Conservation (phyloP, 441 rosid genomes). For the Pelargonium fulgidum region DNA sequence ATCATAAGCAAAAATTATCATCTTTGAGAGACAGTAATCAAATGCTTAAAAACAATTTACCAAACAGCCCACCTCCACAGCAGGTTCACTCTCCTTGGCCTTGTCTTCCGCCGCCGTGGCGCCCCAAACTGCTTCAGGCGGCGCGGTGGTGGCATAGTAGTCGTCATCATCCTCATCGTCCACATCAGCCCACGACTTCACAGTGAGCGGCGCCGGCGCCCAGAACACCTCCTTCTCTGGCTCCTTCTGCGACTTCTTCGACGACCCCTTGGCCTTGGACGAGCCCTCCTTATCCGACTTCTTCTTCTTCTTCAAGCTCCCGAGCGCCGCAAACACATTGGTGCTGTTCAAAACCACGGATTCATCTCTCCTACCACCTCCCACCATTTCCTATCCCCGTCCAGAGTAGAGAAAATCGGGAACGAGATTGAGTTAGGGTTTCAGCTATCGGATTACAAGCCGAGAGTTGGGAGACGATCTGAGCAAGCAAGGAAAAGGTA, state of each 20-base stretch:
- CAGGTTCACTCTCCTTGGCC: neutral
- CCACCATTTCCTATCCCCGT: no score
- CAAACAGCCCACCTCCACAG: neutral
- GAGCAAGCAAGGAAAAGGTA: no score
- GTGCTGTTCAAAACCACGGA: constrained; percentile 11
- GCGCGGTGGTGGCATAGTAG: constrained; percentile 6
- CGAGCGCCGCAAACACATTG: constrained; percentile 23
- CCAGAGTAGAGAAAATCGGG: no score
- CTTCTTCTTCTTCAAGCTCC: constrained; percentile 4
- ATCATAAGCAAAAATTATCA: no score
- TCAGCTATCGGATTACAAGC: no score
- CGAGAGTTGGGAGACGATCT: no score
- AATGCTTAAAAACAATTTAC: no score
- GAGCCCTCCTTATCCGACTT: neutral
- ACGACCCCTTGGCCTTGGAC: neutral
- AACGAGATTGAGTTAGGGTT: no score
- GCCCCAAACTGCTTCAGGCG: neutral
- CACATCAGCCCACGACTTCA: constrained; percentile 15
- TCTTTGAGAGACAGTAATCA: no score
- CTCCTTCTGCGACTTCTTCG: constrained; percentile 3
- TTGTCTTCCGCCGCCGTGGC: neutral
- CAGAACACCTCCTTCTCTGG: constrained; percentile 11
- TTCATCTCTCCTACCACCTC: neutral
- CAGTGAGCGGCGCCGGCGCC: constrained; percentile 19
- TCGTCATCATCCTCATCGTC: constrained; percentile 6